phyloP scores from a whole-genome alignment of 2,329 filamentous ascomycete genomes.

The Fusarium falciforme region DNA sequence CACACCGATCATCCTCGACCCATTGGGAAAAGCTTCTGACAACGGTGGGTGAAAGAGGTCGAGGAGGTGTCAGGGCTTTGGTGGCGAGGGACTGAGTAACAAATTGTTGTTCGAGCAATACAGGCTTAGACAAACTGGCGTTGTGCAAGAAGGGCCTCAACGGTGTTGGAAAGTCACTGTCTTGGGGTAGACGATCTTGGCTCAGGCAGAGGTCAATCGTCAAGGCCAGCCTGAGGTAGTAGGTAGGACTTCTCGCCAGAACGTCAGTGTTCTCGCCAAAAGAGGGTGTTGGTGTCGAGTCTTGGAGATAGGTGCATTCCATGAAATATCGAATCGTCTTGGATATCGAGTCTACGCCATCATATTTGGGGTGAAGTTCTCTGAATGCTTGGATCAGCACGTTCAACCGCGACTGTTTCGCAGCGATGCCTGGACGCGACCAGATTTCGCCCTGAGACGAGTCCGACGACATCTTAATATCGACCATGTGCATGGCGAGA shows the following conservation, averaged over 20 bases:
- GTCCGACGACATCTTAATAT: slow-evolving; percentile 25
- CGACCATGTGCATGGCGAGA: slow-evolving; percentile 33
- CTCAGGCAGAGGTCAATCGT: slow-evolving; percentile 34
- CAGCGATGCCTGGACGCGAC: slow-evolving; percentile 16
- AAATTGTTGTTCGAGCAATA: slow-evolving; percentile 16
- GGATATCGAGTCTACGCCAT: slow-evolving; percentile 34
- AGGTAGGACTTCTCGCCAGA: slow-evolving; percentile 22
- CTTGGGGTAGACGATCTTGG: slow-evolving; percentile 28
- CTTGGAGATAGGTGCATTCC: slow-evolving; percentile 25
- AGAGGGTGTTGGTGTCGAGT: background rate
- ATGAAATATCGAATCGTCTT: slow-evolving; percentile 38
- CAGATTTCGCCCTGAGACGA: slow-evolving; percentile 25
- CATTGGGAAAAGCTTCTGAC: slow-evolving; percentile 23
- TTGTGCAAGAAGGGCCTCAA: slow-evolving; percentile 10
- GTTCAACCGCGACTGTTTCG: slow-evolving; percentile 32
- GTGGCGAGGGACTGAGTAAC: background rate
- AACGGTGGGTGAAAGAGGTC: slow-evolving; percentile 18
- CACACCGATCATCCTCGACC: slow-evolving; percentile 30
- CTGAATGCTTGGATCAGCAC: slow-evolving; percentile 33
- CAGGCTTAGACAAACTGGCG: slow-evolving; percentile 3
- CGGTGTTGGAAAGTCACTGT: slow-evolving; percentile 27
- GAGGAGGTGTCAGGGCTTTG: background rate
- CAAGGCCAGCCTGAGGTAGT: slow-evolving; percentile 29
- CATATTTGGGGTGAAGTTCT: slow-evolving; percentile 33
- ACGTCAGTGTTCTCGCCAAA: slow-evolving; percentile 12